Evolutionary conservation across 768 basidiomycete genomes (phyloP), one percentile per base, ranked within the genome.

Genomic region (Tephrocybe sp.): DNA sequence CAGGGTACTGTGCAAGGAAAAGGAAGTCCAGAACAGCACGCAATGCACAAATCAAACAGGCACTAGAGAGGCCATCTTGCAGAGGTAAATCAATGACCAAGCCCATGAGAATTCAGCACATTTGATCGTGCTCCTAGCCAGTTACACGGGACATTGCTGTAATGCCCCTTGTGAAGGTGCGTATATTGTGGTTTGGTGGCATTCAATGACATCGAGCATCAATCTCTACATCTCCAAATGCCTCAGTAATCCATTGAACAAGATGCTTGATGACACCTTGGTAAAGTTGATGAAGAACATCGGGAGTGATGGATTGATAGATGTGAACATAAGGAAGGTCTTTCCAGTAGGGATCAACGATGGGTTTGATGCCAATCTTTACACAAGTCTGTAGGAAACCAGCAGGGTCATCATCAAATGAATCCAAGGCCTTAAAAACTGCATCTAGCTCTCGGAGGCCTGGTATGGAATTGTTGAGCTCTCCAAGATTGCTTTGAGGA

Each of bases 21-120:
- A 72, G 44, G 52, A 76, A 77, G 51, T 77, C 69, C 0, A 74
- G 54, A 0, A 74, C 26, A 0, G 62, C 67, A 2, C 65, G 61
- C 36, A 69, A 62, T 5, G 67, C 60, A 1, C 51, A 21, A 1
- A 70, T 16, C 7, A 68, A 60, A 1, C 47, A 53, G 6, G 36
- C 36, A 11, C 40, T 32, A 0, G 36, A 34, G 1, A 36, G 26
- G 15, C 56, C 55, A 42, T 34, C 26, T 5, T 50, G 50, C 4
- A 63, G 44, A 6, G 28, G 55, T 13, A 64, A 41, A 40, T 63
- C 65, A 8, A 67, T 44, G 15, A 73, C 53, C 4, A 69, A 34
- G 1, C 64, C 69, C 12, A 70, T 56, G n/a, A 74, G 52, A 25
- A 70, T 44, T 3, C 48, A 53, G 27, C 57, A 59, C 7, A 74